phyloP scores from a whole-genome alignment of 1,284 basidiomycete species.

The Ganoderma boninense region DNA sequence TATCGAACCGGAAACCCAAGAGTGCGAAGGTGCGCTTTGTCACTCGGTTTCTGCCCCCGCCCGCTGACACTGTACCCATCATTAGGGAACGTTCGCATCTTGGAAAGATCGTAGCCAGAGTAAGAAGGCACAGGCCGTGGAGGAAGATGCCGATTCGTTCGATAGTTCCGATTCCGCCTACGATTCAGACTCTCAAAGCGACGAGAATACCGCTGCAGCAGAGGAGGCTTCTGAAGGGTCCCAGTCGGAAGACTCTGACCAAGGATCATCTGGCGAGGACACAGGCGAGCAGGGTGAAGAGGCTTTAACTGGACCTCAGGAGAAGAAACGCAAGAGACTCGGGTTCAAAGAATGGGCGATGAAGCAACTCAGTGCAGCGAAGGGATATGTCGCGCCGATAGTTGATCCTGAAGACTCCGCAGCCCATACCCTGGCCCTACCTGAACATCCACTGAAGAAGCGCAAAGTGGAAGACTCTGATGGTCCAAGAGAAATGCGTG shows the following conservation, averaged over 20 bases:
- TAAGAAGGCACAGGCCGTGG: conserved; percentile 22
- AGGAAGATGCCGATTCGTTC: conserved; percentile 63
- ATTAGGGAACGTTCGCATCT: conserved; percentile 33
- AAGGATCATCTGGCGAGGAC: background rate
- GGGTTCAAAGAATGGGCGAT: conserved; percentile 90
- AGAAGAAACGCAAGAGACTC: conserved; percentile 48
- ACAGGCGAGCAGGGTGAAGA: background rate
- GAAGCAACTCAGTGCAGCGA: conserved; percentile 72
- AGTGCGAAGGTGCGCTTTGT: conserved; percentile 49
- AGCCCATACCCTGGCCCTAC: conserved; percentile 15
- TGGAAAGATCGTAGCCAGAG: conserved; percentile 40
- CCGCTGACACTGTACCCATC: conserved; percentile 1
- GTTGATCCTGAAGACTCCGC: background rate
- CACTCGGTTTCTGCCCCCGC: background rate
- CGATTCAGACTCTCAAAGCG: conserved; percentile 53
- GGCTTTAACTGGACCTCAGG: conserved; percentile 12
- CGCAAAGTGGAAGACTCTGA: conserved; percentile 46
- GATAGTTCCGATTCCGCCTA: conserved; percentile 80
- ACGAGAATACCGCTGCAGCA: conserved; percentile 33
- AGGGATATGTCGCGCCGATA: conserved; percentile 53
- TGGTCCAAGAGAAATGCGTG: conserved; percentile 56
- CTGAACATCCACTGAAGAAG: conserved; percentile 47
- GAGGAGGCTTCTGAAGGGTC: conserved; percentile 27
- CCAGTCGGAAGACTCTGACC: conserved; percentile 4
- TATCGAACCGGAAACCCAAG: conserved; percentile 51